These are phyloP conservation scores for Colletotrichum lupini DNA, from an alignment of 2,329 filamentous ascomycete genomes.

Conservation along the genomic window DNA sequence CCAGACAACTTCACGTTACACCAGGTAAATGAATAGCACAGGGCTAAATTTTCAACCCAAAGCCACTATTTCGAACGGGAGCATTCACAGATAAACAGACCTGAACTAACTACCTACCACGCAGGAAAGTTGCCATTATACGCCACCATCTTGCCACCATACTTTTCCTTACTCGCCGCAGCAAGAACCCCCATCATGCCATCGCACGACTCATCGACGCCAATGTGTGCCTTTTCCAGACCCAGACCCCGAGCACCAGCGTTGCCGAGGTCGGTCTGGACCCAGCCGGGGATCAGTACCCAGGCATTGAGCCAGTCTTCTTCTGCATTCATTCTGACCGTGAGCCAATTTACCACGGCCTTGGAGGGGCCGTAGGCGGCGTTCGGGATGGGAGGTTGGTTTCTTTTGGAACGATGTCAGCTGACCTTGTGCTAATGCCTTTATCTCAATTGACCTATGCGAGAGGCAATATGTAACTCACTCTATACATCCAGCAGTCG, in stretches of 20 bases:
- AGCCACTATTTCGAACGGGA: too few species aligned
- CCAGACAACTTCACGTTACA: too few species aligned
- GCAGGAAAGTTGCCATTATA: background rate
- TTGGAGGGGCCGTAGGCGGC: constrained; percentile 21
- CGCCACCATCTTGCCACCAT: constrained; percentile 39
- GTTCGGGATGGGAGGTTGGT: constrained; percentile 9
- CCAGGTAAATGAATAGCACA: too few species aligned
- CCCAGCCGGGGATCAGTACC: constrained; percentile 4
- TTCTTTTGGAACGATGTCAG: background rate
- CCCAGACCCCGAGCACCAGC: constrained; percentile 6
- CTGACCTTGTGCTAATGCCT: background rate
- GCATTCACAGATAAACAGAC: too few species aligned
- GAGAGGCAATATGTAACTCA: background rate
- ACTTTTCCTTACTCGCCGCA: constrained; percentile 36
- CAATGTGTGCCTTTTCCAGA: constrained; percentile 1
- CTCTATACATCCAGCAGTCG: background rate
- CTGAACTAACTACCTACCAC: background rate
- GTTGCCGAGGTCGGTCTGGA: constrained; percentile 22
- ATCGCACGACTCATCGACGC: constrained; percentile 18
- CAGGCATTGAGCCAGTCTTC: constrained; percentile 23
- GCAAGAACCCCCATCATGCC: constrained; percentile 22
- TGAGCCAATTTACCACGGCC: constrained; percentile 9
- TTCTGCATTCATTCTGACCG: constrained; percentile 14
- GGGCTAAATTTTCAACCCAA: too few species aligned
- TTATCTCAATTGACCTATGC: too few species aligned